Conservation (phyloP, 352 stramenopile genomes). For the Phytopythium litorale region DNA sequence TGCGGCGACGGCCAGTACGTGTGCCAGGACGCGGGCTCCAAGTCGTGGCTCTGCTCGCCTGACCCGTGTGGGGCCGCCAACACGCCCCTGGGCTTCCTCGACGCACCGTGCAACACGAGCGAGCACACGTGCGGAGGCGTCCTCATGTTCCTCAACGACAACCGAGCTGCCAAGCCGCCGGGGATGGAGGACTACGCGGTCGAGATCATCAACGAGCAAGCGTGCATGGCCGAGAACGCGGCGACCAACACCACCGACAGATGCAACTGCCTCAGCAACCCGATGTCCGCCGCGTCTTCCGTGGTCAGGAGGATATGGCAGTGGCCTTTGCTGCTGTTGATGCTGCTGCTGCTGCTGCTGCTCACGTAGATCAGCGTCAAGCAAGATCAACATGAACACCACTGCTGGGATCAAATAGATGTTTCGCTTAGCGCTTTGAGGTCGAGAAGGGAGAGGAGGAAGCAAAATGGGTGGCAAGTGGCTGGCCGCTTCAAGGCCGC, state of each 20-base stretch:
- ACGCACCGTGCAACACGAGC: constrained; percentile 50
- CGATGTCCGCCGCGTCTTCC: constrained; percentile 12
- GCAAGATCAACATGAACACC: not conserved
- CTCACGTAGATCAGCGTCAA: not conserved
- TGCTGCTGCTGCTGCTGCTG: not conserved
- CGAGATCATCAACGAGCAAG: constrained; percentile 61
- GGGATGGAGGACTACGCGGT: constrained; percentile 66
- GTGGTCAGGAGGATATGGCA: not conserved
- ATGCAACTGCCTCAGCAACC: constrained; percentile 45
- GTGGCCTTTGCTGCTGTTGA: not conserved
- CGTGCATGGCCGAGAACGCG: constrained; percentile 28
- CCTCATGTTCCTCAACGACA: constrained; percentile 77
- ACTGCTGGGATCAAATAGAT: not conserved
- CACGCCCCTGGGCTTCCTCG: constrained; percentile 53
- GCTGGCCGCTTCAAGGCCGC: constrained; percentile 25
- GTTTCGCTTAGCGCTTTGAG: not conserved
- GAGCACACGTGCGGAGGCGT: constrained; percentile 51
- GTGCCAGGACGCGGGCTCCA: constrained; percentile 31
- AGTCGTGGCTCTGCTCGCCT: constrained; percentile 55
- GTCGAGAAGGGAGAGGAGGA: not conserved
- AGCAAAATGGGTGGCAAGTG: not conserved
- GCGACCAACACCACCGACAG: constrained; percentile 27
- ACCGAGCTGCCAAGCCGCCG: constrained; percentile 66
- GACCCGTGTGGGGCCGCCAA: constrained; percentile 31
- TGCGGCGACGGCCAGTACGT: constrained; percentile 55